These are phyloP conservation scores for Crataegus laevigata DNA, from an alignment of 306 rosid species.

Conservation along the genomic window DNA sequence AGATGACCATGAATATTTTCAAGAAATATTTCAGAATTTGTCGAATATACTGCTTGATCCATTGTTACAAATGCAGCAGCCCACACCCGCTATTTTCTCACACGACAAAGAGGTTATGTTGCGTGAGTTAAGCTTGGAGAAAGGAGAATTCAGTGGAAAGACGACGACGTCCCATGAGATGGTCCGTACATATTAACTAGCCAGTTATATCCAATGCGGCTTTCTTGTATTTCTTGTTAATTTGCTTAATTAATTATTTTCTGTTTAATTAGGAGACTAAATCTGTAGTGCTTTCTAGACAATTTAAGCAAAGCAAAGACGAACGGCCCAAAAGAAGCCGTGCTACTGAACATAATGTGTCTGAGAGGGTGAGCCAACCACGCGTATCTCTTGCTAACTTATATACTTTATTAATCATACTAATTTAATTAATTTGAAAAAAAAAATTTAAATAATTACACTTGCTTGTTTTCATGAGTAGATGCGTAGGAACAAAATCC, in stretches of 20 bases:
- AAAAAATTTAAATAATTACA: background rate
- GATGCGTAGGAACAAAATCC: conserved; percentile 11
- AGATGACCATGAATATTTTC: background rate
- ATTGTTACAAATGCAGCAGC: background rate
- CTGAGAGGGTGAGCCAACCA: conserved; percentile 5
- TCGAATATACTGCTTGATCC: background rate
- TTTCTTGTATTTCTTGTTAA: background rate
- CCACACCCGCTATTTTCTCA: background rate
- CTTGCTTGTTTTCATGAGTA: background rate
- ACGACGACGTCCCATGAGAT: background rate
- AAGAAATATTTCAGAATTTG: background rate
- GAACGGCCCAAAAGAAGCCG: background rate
- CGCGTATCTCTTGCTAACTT: too few relatives aligned
- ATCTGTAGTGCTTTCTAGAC: background rate
- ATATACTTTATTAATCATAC: background rate
- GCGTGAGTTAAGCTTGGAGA: background rate
- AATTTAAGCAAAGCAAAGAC: background rate
- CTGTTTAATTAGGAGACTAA: background rate
- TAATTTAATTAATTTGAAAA: background rate
- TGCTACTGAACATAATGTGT: conserved; percentile 6
- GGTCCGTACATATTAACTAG: background rate
- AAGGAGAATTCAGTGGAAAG: background rate
- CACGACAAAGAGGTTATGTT: background rate
- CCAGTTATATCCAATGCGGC: background rate
- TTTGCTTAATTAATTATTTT: background rate